Conservation (phyloP, 164 flowering plant species). For the Echeveria elegans region DNA sequence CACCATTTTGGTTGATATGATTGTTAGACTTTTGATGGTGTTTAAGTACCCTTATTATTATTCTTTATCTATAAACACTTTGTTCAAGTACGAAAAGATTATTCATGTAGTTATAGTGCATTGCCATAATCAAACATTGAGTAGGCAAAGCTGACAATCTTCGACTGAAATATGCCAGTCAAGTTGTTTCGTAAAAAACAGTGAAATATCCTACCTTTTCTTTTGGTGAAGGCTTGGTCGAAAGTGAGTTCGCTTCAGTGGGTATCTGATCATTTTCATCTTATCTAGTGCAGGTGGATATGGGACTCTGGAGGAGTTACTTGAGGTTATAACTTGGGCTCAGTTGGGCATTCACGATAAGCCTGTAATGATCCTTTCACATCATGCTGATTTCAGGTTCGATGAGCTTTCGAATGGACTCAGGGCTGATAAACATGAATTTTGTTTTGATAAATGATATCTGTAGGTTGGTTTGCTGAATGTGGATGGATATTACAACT, state of each 20-base stretch:
- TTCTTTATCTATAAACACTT: no score
- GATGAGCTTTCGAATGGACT: neutral
- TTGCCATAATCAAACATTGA: constrained; percentile 2
- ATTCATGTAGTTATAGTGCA: constrained; percentile 11
- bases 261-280: neutral
- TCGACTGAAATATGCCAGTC: neutral
- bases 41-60: neutral
- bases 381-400: neutral
- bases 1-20: neutral
- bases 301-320: constrained; percentile 81
- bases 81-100: neutral
- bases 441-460: neutral
- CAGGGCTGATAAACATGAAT: neutral
- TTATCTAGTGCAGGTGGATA: constrained; percentile 58
- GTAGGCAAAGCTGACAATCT: constrained; percentile 7
- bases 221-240: neutral
- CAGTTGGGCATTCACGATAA: constrained; percentile 89
- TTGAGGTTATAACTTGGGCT: constrained; percentile 90
- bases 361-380: constrained; percentile 38
- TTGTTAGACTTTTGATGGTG: neutral
- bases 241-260: neutral
- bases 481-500: constrained; percentile 84
- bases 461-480: constrained; percentile 74
- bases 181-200: neutral
- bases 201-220: neutral